Conservation (phyloP, 306 rosid species). For the Heteromeles arbutifolia region DNA sequence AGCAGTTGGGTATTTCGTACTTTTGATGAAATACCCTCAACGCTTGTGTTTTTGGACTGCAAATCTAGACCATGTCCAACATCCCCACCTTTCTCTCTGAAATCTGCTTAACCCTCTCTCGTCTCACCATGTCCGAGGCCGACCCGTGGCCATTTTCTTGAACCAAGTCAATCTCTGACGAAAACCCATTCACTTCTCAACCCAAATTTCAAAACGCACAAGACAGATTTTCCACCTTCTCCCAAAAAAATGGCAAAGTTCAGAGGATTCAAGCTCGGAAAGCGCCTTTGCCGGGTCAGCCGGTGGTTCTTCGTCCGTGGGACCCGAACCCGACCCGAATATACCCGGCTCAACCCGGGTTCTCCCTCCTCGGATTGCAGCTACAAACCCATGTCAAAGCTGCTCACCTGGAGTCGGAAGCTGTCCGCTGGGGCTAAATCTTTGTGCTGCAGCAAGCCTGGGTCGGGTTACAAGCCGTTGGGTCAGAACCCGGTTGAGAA, state of each 20-base stretch:
- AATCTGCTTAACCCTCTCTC: conserved; percentile 46
- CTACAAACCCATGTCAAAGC: conserved; percentile 23
- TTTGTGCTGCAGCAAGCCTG: conserved; percentile 27
- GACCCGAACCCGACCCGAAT: conserved; percentile 22
- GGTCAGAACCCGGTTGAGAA: conserved; percentile 27
- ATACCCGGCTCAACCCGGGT: conserved; percentile 10
- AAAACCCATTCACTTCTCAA: neutral
- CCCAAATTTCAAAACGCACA: neutral
- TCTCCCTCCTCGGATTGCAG: neutral
- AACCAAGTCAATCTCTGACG: neutral
- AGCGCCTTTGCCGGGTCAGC: conserved; percentile 35
- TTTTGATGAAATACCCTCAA: conserved; percentile 1
- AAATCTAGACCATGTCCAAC: conserved; percentile 37
- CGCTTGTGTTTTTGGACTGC: neutral
- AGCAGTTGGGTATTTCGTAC: neutral
- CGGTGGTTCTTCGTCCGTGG: conserved; percentile 33
- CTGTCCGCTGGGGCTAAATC: conserved; percentile 42
- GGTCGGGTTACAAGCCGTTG: conserved; percentile 35
- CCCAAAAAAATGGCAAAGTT: conserved; percentile 28
- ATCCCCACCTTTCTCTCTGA: conserved; percentile 60
- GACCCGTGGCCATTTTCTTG: conserved; percentile 72
- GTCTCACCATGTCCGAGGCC: conserved; percentile 61
- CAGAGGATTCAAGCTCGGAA: conserved; percentile 63
- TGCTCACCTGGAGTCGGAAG: conserved; percentile 57
- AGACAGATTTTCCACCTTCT: neutral